Evolutionary conservation across 768 basidiomycete genomes (phyloP), one percentile per base, ranked within the genome.

Genomic region (Phlegmacium glaucopus): DNA sequence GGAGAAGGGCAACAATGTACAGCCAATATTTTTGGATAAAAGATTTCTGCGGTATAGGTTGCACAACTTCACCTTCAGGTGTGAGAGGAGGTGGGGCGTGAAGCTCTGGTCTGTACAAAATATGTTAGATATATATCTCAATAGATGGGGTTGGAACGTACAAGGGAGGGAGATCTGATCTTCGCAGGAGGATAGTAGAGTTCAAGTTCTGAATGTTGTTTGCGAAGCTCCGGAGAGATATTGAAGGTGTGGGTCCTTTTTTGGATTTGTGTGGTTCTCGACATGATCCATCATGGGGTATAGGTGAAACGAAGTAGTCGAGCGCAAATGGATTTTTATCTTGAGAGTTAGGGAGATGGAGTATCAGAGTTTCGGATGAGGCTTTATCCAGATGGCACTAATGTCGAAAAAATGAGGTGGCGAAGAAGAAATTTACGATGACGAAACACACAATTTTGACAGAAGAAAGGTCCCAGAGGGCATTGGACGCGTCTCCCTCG

Each of bases 21-120:
- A 93, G 72, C 93, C 93, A 94, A 64, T 94, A 94, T 62, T 93
- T 94, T 59, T 90, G 87, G 35, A 93, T 47, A 65, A 94, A 90
- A 9, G 81, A 70, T 65, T 92, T 87, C 60, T 94, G 90, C 0
- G 77, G 75, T 28, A 70, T 61, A 0, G 83, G 78, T 48, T 72
- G 62, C 17, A 87, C 69, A 15, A 80, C 77, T 57, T 81, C 77
- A 39, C 90, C 90, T 58, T 85, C 72, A 12, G 78, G 67, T 8
- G 80, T 81, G 17, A 90, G 62, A 4, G 79, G 81, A 8, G 85
- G 86, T 8, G 88, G 87, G 1, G 72, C 66, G 44, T 79, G 81
- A 32, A 91, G 73, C 49, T 79, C 78, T 37, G 86, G 87, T 48
- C 90, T 91, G 58, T 42, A 30, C 22, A 18, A 49, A 39, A 51